Base-by-base conservation (phyloP, 1,284 basidiomycete genomes). In the Omphalotus olearius region DNA sequence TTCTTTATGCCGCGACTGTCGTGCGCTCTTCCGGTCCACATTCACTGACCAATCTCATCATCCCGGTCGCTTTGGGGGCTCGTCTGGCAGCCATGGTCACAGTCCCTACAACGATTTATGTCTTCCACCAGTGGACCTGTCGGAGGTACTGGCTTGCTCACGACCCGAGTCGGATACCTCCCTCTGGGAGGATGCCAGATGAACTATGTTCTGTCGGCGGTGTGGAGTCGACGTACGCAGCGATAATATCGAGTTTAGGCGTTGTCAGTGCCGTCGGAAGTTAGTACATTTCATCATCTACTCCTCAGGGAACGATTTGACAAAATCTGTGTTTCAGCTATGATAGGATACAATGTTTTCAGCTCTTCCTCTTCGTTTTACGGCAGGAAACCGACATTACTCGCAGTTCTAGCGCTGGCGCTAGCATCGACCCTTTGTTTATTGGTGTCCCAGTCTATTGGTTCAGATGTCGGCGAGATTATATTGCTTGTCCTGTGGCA, bases 311-410 rank as follows among this genome's bases (percentile, higher is more conserved):
- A 13, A 33, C 13, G 30, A 4, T 9, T 33, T 33, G 30, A 33
- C 30, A 9, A 33, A 16, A 25, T 9, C 25, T 33, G 4, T 1
- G 25, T 40, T 14, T n/a, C 39, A 61, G 61, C 54, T 28, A 55
- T 60, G 33, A 41, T 56, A 2, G 50, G 51, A 1, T 66, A 58
- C 46, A 59, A 63, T n/a, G 39, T 53, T 2, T 45, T 60, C 9
- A 63, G 58, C 23, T 57, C 56, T 26, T 41, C 69, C 45, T 62
- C 66, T 6, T 62, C 66, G 0, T 54, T 46, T 5, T 56, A 62
- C 2, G 69, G 62, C 35, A 62, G 67, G 13, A 70, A 65, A 53
- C 62, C 67, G 1, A 60, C 58, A 2, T 55, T 70, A 11, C 39
- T 65, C 4, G 37, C 57, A 10, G 37, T 56, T 1, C 17, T 70